phyloP scores from a whole-genome alignment of 2,329 filamentous ascomycete genomes.

The Fusarium decemcellulare region DNA sequence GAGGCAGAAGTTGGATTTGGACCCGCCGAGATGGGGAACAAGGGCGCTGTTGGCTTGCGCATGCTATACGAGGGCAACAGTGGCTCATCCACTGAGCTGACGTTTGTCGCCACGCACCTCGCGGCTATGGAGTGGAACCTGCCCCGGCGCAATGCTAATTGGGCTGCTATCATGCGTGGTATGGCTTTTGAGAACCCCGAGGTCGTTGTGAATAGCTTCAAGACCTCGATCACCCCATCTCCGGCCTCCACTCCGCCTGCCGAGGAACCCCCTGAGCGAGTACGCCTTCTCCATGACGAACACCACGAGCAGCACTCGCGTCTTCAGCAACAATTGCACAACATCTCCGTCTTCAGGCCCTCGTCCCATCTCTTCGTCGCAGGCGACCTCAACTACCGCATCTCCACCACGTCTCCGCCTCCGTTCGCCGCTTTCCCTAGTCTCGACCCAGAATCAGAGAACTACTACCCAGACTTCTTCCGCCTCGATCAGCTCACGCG shows the following conservation, averaged over 20 bases:
- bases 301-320: slow-evolving; percentile 51
- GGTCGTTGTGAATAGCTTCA: slow-evolving; percentile 51
- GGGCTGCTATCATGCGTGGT: slow-evolving; percentile 85
- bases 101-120: slow-evolving; percentile 90
- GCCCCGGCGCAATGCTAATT: slow-evolving; percentile 85
- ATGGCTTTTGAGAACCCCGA: slow-evolving; percentile 79
- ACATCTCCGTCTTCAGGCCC: slow-evolving; percentile 80
- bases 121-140: slow-evolving; percentile 89
- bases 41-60: slow-evolving; percentile 88
- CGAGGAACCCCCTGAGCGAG: slow-evolving; percentile 48
- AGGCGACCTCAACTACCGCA: slow-evolving; percentile 96
- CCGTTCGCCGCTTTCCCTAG: slow-evolving; percentile 74
- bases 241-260: slow-evolving; percentile 40
- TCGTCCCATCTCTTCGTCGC: slow-evolving; percentile 86
- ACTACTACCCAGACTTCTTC: slow-evolving; percentile 78
- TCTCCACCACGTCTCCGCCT: slow-evolving; percentile 75
- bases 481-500: slow-evolving; percentile 82
- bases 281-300: slow-evolving; percentile 52
- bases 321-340: slow-evolving; percentile 64
- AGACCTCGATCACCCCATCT: slow-evolving; percentile 41
- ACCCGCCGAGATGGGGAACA: slow-evolving; percentile 91
- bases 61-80: slow-evolving; percentile 67
- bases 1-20: slow-evolving; percentile 90
- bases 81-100: slow-evolving; percentile 72
- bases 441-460: slow-evolving; percentile 66